Conservation (phyloP, 2,329 filamentous ascomycete species). For the Ascocoryne sarcoides region DNA sequence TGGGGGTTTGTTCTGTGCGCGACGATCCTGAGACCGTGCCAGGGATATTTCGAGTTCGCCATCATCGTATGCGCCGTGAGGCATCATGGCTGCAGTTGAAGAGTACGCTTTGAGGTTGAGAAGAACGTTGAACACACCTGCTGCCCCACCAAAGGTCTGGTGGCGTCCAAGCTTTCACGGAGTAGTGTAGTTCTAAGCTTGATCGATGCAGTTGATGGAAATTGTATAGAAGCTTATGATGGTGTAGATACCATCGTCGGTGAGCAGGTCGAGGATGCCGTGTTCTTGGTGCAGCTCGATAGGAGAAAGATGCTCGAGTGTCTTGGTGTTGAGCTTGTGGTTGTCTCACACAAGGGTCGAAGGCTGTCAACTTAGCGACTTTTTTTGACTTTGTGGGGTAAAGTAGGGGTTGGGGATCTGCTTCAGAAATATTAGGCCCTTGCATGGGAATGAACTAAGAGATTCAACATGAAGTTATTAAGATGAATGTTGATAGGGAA, state of each 20-base stretch:
- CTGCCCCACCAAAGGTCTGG: slow-evolving; percentile 2
- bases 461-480: too few species aligned
- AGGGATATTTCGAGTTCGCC: slow-evolving; percentile 77
- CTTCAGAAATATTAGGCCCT: too few species aligned
- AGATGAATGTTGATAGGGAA: too few species aligned
- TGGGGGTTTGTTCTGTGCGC: slow-evolving; percentile 31
- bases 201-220: neutral
- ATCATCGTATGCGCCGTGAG: slow-evolving; percentile 53
- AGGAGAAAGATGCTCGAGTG: too few species aligned
- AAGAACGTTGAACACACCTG: neutral
- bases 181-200: too few species aligned
- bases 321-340: slow-evolving; percentile 3
- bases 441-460: too few species aligned
- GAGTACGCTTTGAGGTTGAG: neutral
- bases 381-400: slow-evolving; percentile 3
- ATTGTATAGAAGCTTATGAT: too few species aligned
- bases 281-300: too few species aligned
- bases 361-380: slow-evolving; percentile 1
- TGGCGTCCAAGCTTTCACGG: too few species aligned
- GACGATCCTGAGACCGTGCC: slow-evolving; percentile 54
- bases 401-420: too few species aligned
- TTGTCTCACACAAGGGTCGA: slow-evolving; percentile 6
- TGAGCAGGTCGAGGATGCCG: too few species aligned
- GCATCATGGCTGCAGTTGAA: slow-evolving; percentile 14
- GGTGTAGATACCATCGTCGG: too few species aligned